These are phyloP conservation scores for Phytophthora cactorum DNA, from an alignment of 352 stramenopile genomes.

Conservation along the genomic window DNA sequence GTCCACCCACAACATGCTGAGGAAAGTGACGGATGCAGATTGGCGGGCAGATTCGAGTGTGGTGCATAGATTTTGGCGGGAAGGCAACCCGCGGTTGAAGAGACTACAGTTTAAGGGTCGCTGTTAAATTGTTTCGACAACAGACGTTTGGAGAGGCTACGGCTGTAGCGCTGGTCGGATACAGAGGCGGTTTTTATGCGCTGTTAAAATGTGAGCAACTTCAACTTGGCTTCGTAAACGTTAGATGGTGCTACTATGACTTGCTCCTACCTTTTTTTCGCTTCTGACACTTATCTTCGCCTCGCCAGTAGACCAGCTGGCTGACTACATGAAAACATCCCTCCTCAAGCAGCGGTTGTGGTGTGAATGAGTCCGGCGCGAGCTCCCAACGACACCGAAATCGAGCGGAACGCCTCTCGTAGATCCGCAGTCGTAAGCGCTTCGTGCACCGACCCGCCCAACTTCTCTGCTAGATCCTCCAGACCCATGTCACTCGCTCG, in stretches of 20 bases:
- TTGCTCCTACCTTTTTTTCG: too few relatives aligned
- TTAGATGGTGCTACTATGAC: too few relatives aligned
- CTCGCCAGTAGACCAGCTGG: not conserved
- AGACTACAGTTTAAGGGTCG: too few relatives aligned
- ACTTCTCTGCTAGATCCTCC: conserved; percentile 30
- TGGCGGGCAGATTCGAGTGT: not conserved
- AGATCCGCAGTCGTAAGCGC: conserved; percentile 32
- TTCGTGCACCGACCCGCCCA: conserved; percentile 39
- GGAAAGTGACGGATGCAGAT: not conserved
- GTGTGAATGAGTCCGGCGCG: conserved; percentile 36
- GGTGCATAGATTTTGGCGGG: too few relatives aligned
- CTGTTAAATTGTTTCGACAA: too few relatives aligned
- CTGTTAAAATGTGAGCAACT: too few relatives aligned
- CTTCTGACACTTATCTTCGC: too few relatives aligned
- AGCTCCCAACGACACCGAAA: conserved; percentile 49
- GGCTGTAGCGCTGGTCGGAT: too few relatives aligned
- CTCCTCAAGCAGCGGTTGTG: conserved; percentile 6
- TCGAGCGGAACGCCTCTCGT: conserved; percentile 40
- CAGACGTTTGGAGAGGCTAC: too few relatives aligned
- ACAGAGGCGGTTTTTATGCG: too few relatives aligned
- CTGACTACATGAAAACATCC: not conserved
- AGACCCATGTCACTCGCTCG: conserved; percentile 36
- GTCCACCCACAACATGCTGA: conserved; percentile 96
- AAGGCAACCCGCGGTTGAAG: too few relatives aligned
- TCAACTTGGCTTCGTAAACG: too few relatives aligned